These are phyloP conservation scores for Pythium scleroteichum DNA, from an alignment of 352 stramenopile species.

Conservation along the genomic window DNA sequence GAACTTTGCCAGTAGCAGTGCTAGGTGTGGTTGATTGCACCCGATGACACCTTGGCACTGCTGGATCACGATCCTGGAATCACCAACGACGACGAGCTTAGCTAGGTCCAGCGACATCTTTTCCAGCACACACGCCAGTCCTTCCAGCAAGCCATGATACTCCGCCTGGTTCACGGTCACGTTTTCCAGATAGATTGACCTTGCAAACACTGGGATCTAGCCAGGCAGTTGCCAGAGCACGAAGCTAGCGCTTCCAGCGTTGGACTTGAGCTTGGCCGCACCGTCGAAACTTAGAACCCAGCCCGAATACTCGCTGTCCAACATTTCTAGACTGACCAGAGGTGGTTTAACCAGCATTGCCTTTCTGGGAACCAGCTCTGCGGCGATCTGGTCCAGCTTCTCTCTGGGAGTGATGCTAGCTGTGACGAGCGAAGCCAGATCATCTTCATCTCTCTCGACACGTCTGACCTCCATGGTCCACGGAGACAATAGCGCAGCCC, in stretches of 20 bases:
- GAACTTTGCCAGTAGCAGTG: constrained; percentile 6
- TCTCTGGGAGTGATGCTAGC: constrained; percentile 21
- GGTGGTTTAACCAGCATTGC: neutral
- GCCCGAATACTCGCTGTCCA: constrained; percentile 11
- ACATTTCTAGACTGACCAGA: constrained; percentile 12
- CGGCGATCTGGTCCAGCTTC: constrained; percentile 13
- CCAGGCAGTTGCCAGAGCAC: constrained; percentile 18
- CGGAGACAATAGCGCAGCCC: constrained; percentile 11
- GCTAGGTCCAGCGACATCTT: too few relatives aligned
- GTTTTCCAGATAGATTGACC: neutral
- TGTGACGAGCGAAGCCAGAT: constrained; percentile 5
- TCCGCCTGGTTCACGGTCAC: constrained; percentile 27
- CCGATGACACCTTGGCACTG: constrained; percentile 12
- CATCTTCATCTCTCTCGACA: constrained; percentile 15
- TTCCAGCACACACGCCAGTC: neutral
- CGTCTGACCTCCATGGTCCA: constrained; percentile 7
- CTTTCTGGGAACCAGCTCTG: constrained; percentile 10
- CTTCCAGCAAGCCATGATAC: constrained; percentile 17
- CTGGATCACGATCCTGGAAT: constrained; percentile 16
- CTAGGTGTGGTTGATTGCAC: constrained; percentile 14
- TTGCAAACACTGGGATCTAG: neutral
- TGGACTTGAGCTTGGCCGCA: constrained; percentile 23
- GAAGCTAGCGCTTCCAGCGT: constrained; percentile 17
- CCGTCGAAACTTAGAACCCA: constrained; percentile 25
- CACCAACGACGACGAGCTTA: constrained; percentile 9